These are phyloP conservation scores for Daucus carota DNA, from an alignment of 129 eudicot genomes.

Conservation along the genomic window DH1_v3.0 NC_030386.2:12779501-12780000, in stretches of 20 bases:
- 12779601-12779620: background rate
- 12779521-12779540: too few relatives aligned
- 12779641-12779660: background rate
- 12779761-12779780: background rate
- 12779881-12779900: slow-evolving; percentile 76
- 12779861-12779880: slow-evolving; percentile 77
- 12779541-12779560: too few relatives aligned
- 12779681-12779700: background rate
- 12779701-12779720: background rate
- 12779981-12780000: too few relatives aligned
- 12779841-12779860: slow-evolving; percentile 44
- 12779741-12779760: background rate
- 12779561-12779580: too few relatives aligned
- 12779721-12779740: too few relatives aligned
- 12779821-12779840: background rate
- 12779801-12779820: background rate
- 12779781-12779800: too few relatives aligned
- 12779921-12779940: too few relatives aligned
- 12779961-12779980: too few relatives aligned
- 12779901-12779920: slow-evolving; percentile 58
- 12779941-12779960: too few relatives aligned
- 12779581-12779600: too few relatives aligned
- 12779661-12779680: background rate
- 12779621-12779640: background rate
- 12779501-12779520: too few relatives aligned